Base-by-base conservation (phyloP, 257 asterid genomes). In the Leptodermis oblonga region DNA sequence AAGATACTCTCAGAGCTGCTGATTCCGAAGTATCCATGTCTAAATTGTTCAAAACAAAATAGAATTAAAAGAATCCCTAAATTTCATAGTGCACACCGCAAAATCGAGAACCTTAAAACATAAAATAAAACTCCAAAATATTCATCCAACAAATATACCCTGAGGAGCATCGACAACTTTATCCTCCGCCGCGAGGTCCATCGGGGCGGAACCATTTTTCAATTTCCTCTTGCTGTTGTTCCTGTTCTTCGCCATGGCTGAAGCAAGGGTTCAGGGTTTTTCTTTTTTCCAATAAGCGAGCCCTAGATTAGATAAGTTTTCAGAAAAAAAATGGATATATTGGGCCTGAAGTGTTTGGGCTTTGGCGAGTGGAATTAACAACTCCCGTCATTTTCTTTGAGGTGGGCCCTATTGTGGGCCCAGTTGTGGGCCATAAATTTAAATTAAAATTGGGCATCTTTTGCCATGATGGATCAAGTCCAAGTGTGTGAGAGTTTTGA, bases 21-120 rank as follows among this genome's bases (percentile, higher is more conserved):
- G 82, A 72, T 67, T 85, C 90, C 5, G 89, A 82, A 18, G 89
- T 83, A 23, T 85, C 92, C 92, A 88, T 86, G 10, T 82, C 96
- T 88, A 67, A 48, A 73, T n/a, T 22, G 49, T 22, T 18, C 7
- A 49, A 28, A 17, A 1, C 1, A 41, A 49, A 48, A 46, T 14
- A 5, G 22, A n/a, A 13, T 59, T 18, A 69, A 20, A 52, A 51
- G 13, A 22, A 46, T 45, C 15, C 34, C 15, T 48, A 41, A 23
- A 34, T 61, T 26, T 25, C 25, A 62, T 25, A 3, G 48, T 14
- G 9, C 1, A 9, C 45, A 39, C 7, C 25, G 28, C 55, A 14
- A 34, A 62, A 51, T 0, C 39, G 54, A 46, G 10, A 28, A 67
- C 17, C 11, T 45, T 20, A 13, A 41, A 39, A 30, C 25, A 15